Evolutionary conservation across 1,284 basidiomycete species (phyloP), one percentile per base, ranked within the genome.

Genomic region (Singerocomus inundabilis): DNA sequence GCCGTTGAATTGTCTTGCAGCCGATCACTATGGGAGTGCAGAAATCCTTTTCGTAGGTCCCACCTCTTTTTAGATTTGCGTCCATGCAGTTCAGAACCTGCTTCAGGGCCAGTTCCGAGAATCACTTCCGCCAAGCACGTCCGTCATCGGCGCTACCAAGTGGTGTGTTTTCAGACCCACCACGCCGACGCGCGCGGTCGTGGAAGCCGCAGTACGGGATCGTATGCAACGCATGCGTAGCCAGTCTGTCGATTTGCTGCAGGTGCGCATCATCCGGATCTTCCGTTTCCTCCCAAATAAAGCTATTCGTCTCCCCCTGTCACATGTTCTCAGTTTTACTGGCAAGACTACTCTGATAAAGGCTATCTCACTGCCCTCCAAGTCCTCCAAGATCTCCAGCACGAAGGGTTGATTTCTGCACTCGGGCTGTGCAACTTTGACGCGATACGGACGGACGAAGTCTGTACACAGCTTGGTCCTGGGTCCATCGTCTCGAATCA

Each of bases 351-450:
- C 63, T 72, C 76, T 21, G 80, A 88, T 66, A 79, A 78, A 55
- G 77, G 77, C 13, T 91, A 91, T 65, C 63, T 91, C 31, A 72
- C 70, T 1, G 83, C 84, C 1, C 70, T 91, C 37, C 71, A 74
- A 33, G 72, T 83, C 53, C 72, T 91, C 10, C 72, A 73, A 31
- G 78, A 82, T 55, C 66, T 91, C n/a, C 79, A 80, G 58, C 56
- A 65, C 2, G 78, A 85, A 54, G 84, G 84, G 2, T 66, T 80
- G 48, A 84, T 91, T 51, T 71, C 75, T 26, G 75, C 80, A 10
- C 76, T 92, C 32, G 88, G 89, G 5, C 72, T 92, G 32, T 88
- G 85, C 67, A 92, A 92, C 67, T 92, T 92, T 59, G 88, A 92
- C 65, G 68, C 87, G 1, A 77, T 78, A 49, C 74, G 78, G 41